phyloP scores from a whole-genome alignment of 2,329 filamentous ascomycete species.

The Phialophora chinensis region DNA sequence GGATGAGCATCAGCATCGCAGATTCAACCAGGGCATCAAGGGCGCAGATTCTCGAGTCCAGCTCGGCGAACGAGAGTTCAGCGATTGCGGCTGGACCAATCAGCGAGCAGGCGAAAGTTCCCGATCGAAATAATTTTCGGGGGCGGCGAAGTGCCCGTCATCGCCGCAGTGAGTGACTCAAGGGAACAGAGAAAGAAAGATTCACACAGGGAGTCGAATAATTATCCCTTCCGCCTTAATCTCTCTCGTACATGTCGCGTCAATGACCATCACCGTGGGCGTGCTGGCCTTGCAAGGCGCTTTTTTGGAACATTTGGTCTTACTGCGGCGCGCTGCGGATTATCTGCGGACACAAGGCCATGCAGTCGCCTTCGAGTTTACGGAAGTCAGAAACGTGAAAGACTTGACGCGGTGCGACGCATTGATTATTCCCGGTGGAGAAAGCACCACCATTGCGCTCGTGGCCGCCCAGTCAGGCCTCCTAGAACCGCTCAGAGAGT shows the following conservation, averaged over 20 bases:
- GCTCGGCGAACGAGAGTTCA: background rate
- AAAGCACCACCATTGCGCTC: conserved; percentile 91
- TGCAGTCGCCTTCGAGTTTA: conserved; percentile 63
- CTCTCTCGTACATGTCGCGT: conserved; percentile 5
- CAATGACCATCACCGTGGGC: conserved; percentile 59
- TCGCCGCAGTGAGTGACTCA: background rate
- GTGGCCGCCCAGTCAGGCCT: conserved; percentile 82
- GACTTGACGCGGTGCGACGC: conserved; percentile 78
- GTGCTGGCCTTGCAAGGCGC: conserved; percentile 86
- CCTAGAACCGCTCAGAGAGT: conserved; percentile 81
- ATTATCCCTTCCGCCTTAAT: background rate
- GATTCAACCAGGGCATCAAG: background rate
- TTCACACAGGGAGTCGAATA: background rate
- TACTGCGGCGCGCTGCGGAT: conserved; percentile 72
- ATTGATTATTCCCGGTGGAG: conserved; percentile 88
- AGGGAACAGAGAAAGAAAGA: background rate
- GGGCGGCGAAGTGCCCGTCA: conserved; percentile 3
- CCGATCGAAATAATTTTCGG: background rate
- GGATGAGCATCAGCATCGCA: background rate
- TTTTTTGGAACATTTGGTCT: conserved; percentile 83
- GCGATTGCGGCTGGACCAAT: background rate
- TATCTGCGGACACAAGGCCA: conserved; percentile 46
- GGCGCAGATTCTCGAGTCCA: background rate
- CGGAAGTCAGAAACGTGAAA: conserved; percentile 77
- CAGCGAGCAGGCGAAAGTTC: background rate